phyloP scores from a whole-genome alignment of 257 asterid genomes.

The Eustoma russellianum region DNA sequence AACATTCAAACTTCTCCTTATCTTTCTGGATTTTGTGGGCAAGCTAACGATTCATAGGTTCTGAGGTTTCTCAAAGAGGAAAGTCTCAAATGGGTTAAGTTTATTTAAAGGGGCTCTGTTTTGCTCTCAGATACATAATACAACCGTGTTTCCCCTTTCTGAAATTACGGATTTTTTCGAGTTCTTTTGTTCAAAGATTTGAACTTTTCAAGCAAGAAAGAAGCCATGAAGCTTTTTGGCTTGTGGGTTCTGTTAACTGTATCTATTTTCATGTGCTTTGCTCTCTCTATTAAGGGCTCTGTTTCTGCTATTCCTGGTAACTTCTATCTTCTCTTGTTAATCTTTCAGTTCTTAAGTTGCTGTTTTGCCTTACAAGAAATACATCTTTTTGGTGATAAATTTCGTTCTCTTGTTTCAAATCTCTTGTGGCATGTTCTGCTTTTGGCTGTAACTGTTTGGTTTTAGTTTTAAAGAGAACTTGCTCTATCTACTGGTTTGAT shows the following conservation, averaged over 20 bases:
- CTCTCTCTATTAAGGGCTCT: conserved; percentile 17
- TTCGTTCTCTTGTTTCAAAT: too few relatives aligned
- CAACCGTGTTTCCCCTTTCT: too few relatives aligned
- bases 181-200: too few relatives aligned
- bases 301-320: conserved; percentile 27
- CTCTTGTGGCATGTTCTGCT: too few relatives aligned
- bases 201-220: background rate
- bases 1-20: conserved; percentile 16
- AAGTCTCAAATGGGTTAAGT: conserved; percentile 21
- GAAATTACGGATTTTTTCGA: background rate
- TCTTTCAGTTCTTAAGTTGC: too few relatives aligned
- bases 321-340: too few relatives aligned
- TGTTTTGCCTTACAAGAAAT: too few relatives aligned
- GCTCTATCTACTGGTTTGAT: too few relatives aligned
- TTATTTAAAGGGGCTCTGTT: conserved; percentile 8
- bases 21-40: conserved; percentile 33
- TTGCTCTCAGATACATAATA: conserved; percentile 1
- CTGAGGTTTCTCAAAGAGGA: conserved; percentile 4
- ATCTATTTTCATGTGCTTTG: conserved; percentile 25
- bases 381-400: too few relatives aligned
- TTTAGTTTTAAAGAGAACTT: too few relatives aligned
- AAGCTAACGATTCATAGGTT: background rate
- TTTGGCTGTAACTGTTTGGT: too few relatives aligned
- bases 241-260: conserved; percentile 31
- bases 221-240: conserved; percentile 37